Base-by-base conservation (phyloP, 352 stramenopile genomes). In the Phytophthora syringae region DNA sequence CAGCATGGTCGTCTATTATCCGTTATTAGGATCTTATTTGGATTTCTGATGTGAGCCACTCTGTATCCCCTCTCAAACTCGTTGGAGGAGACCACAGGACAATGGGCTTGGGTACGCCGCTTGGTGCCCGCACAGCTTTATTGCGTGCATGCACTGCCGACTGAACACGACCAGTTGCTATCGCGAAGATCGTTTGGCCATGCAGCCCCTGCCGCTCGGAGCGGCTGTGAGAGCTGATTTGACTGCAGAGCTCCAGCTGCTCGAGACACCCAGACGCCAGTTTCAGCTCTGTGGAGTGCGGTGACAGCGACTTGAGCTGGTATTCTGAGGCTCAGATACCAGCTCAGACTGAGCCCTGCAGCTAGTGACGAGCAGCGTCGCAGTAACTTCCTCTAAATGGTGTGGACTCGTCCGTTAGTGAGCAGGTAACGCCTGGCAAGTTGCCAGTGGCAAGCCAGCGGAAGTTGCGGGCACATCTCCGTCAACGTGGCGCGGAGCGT, bases 181-280 rank as follows among this genome's bases (percentile, higher is more conserved):
- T 40, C 18, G 39, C 43, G 25, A 21, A 15, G 40, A 60, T 62
- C 37, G 11, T 30, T 47, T 52, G 60, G 51, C 25, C 37, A 27
- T 12, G 51, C 21, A 37, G 30, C 36, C n/a, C n/a, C n/a, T n/a
- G n/a, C n/a, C n/a, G n/a, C 10, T 15, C 13, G 43, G 16, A 30
- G 45, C 54, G 60, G 60, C 34, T 60, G 51, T n/a, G n/a, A n/a
- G n/a, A 67, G 45, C 65, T 61, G 65, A 68, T 69, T 73, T 37
- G 12, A 42, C 42, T 53, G 32, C 20, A 51, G 16, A 15, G 13
- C 15, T 36, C 47, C 65, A 66, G 65, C 60, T 74, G 65, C 65
- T 57, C 18, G 5, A 16, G 37, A 27, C 54, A 70, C 66, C 49
- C 60, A 63, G 51, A 53, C 59, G 58, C 59, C 40, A 49, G 52